phyloP scores from a whole-genome alignment of 2,329 filamentous ascomycete species.

The Apiospora malaysiana region DNA sequence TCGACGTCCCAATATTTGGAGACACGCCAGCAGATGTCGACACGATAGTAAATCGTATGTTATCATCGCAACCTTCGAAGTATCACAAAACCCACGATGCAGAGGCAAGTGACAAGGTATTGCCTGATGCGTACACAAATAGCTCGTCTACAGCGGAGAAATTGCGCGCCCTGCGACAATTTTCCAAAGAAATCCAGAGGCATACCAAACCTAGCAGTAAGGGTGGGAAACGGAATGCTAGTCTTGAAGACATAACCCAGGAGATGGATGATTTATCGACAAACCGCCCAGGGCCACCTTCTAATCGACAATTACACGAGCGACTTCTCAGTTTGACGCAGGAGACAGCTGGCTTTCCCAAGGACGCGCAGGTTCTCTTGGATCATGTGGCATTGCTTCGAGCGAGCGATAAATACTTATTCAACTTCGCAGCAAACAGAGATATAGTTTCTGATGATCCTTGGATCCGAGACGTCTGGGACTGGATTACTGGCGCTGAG shows the following conservation, averaged over 20 bases:
- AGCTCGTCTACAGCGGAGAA: conserved; percentile 55
- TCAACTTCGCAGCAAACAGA: conserved; percentile 69
- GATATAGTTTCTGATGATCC: conserved; percentile 72
- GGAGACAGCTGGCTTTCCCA: conserved; percentile 53
- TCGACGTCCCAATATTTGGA: conserved; percentile 63
- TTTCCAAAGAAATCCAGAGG: conserved; percentile 35
- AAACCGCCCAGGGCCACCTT: conserved; percentile 44
- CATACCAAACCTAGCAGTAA: conserved; percentile 27
- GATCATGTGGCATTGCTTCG: conserved; percentile 66
- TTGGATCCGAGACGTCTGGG: conserved; percentile 81
- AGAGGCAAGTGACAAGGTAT: conserved; percentile 39
- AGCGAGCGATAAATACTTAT: conserved; percentile 66
- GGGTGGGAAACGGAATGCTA: conserved; percentile 25
- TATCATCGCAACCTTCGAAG: conserved; percentile 43
- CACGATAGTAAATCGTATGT: conserved; percentile 47
- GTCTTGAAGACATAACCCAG: conserved; percentile 36
- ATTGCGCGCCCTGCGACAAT: conserved; percentile 51
- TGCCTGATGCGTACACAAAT: conserved; percentile 50
- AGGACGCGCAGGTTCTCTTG: conserved; percentile 56
- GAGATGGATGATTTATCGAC: conserved; percentile 45
- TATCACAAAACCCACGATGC: conserved; percentile 45
- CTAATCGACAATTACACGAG: conserved; percentile 65
- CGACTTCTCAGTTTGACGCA: conserved; percentile 53
- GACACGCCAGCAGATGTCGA: conserved; percentile 51
- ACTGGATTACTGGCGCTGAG: conserved; percentile 73